These are phyloP conservation scores for Cladosporium velox DNA, from an alignment of 2,329 filamentous ascomycete species.

Conservation along the genomic window DNA sequence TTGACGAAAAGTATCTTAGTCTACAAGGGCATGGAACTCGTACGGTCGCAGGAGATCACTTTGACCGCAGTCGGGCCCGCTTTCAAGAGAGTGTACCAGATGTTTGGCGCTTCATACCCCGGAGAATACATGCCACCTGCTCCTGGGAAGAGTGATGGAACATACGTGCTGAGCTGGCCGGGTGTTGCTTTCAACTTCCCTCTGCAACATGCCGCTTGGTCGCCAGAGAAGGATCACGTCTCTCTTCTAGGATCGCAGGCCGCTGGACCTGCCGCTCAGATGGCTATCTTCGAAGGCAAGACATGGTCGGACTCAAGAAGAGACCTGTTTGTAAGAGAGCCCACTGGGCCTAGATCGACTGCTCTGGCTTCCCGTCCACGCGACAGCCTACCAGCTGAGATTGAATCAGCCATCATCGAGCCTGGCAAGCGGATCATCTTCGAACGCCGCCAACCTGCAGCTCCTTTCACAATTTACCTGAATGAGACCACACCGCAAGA, in stretches of 20 bases:
- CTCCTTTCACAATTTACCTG: conserved; percentile 70
- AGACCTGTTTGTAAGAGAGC: conserved; percentile 72
- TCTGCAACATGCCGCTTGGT: conserved; percentile 72
- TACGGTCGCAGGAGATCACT: conserved; percentile 59
- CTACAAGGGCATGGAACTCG: conserved; percentile 78
- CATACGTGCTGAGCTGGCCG: conserved; percentile 90
- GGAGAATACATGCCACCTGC: conserved; percentile 81
- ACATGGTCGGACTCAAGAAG: conserved; percentile 86
- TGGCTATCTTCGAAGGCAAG: conserved; percentile 87
- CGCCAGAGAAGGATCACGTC: conserved; percentile 76
- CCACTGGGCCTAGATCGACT: conserved; percentile 73
- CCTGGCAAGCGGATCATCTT: conserved; percentile 76
- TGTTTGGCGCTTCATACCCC: conserved; percentile 92
- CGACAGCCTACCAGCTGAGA: conserved; percentile 83
- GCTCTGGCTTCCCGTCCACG: conserved; percentile 69
- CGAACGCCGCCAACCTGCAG: conserved; percentile 67
- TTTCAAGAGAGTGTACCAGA: conserved; percentile 67
- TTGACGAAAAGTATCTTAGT: conserved; percentile 82
- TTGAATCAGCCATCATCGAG: conserved; percentile 76
- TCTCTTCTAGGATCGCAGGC: conserved; percentile 78
- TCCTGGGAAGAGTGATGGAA: conserved; percentile 60
- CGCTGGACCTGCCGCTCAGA: conserved; percentile 74
- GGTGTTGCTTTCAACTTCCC: conserved; percentile 93
- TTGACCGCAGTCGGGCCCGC: conserved; percentile 30
- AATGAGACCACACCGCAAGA: conserved; percentile 92